These are phyloP conservation scores for Sisymbrium altissimum DNA, from an alignment of 345 rosid genomes.

Conservation along the genomic window DNA sequence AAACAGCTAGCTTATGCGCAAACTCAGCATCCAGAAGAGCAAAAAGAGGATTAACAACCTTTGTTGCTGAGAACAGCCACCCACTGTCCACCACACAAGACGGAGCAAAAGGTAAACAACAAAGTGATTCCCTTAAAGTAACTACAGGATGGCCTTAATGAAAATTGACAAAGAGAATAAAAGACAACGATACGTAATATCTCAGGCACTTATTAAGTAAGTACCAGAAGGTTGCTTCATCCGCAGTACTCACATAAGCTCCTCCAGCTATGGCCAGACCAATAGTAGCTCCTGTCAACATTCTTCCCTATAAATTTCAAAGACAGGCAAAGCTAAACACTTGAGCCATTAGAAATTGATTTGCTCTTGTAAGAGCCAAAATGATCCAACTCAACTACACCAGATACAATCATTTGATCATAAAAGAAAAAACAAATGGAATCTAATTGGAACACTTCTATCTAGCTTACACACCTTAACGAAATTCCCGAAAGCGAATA, in stretches of 20 bases:
- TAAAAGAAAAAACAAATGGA: neutral
- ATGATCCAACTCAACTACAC: slow-evolving; percentile 6
- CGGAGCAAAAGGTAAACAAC: neutral
- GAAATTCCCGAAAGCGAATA: neutral
- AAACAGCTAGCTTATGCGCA: slow-evolving; percentile 83
- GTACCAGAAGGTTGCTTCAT: slow-evolving; percentile 99
- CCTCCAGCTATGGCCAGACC: slow-evolving; percentile 86
- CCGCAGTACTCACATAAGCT: slow-evolving; percentile 93
- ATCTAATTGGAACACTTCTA: neutral
- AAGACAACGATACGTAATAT: neutral
- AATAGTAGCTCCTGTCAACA: slow-evolving; percentile 78
- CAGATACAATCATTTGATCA: slow-evolving; percentile 1
- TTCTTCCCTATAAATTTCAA: slow-evolving; percentile 56
- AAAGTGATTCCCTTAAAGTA: neutral
- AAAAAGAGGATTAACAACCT: slow-evolving; percentile 88
- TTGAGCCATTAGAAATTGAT: neutral
- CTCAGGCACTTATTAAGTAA: slow-evolving; percentile 7
- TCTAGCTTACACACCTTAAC: neutral
- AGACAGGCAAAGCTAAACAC: slow-evolving; percentile 9
- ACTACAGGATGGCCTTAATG: neutral
- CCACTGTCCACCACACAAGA: slow-evolving; percentile 54
- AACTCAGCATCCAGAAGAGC: slow-evolving; percentile 93
- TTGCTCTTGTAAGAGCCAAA: neutral
- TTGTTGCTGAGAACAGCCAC: slow-evolving; percentile 91
- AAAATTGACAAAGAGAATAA: slow-evolving; percentile 2